A percentile compares a stretch with the other conserved stretches of the same genome.
Conservation (phyloP, 805 yeast genomes). For the Spencermartinsiella europaea region DNA sequence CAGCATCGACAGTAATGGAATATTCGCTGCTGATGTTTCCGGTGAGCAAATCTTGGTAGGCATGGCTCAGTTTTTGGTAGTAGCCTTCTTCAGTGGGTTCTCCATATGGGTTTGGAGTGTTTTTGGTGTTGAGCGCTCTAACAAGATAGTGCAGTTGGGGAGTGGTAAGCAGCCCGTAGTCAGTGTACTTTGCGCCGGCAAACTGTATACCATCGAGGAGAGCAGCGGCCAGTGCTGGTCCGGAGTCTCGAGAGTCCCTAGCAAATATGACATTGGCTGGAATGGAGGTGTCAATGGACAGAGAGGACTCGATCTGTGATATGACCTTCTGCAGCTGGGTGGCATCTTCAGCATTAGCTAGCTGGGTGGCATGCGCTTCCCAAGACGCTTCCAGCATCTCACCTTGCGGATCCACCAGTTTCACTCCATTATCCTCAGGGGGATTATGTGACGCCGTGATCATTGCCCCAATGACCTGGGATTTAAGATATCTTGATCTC, state of each 20-base stretch:
- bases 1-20: conserved; percentile 72
- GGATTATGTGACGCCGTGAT: conserved; percentile 95
- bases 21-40: conserved; percentile 28
- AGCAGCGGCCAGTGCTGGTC: conserved; percentile 57
- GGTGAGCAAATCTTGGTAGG: conserved; percentile 43
- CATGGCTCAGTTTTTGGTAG: conserved; percentile 52
- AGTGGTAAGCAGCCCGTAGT: conserved; percentile 76
- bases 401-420: conserved; percentile 89
- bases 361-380: conserved; percentile 74
- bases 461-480: conserved; percentile 87
- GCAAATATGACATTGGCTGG: conserved; percentile 60
- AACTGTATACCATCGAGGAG: conserved; percentile 54
- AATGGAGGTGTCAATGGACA: conserved; percentile 42
- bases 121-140: conserved; percentile 58
- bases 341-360: conserved; percentile 63
- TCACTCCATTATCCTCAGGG: conserved; percentile 86
- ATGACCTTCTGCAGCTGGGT: conserved; percentile 42
- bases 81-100: conserved; percentile 63
- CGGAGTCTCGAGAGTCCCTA: conserved; percentile 84
- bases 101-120: conserved; percentile 46
- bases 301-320: conserved; percentile 34
- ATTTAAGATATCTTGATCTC: conserved; percentile 65
- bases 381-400: conserved; percentile 80
- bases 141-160: conserved; percentile 92
- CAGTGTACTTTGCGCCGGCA: conserved; percentile 42